These are phyloP conservation scores for Apiospora saccharicola DNA, from an alignment of 2,329 filamentous ascomycete genomes.

Conservation along the genomic window DNA sequence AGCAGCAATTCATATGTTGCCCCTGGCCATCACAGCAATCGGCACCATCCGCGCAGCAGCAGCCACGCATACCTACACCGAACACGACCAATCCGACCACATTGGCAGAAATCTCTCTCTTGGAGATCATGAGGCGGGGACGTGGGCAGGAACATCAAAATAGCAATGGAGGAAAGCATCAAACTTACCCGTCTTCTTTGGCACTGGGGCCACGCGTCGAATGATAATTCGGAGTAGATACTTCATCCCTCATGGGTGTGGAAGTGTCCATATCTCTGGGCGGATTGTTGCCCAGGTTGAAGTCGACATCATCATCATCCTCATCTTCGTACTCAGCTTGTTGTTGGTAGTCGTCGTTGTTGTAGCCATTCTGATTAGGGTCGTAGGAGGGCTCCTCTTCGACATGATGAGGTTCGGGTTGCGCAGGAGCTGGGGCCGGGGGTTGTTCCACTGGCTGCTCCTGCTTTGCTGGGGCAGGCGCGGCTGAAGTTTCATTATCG, in stretches of 20 bases:
- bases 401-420: slow-evolving; percentile 35
- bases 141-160: slow-evolving; percentile 27
- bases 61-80: slow-evolving; percentile 18
- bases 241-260: slow-evolving; percentile 44
- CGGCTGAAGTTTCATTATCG: slow-evolving; percentile 64
- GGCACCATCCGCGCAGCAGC: slow-evolving; percentile 20
- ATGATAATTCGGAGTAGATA: slow-evolving; percentile 41
- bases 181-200: slow-evolving; percentile 91
- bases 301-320: slow-evolving; percentile 66
- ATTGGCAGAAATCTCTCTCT: slow-evolving; percentile 3
- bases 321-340: slow-evolving; percentile 50
- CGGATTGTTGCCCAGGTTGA: slow-evolving; percentile 59
- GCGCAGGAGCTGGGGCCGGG: slow-evolving; percentile 30
- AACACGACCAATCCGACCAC: slow-evolving; percentile 8
- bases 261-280: slow-evolving; percentile 38
- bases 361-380: slow-evolving; percentile 42
- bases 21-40: slow-evolving; percentile 10
- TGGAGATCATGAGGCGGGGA: slow-evolving; percentile 22
- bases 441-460: slow-evolving; percentile 42
- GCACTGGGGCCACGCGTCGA: slow-evolving; percentile 68
- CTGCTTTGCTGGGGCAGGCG: slow-evolving; percentile 41
- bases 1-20: slow-evolving; percentile 31
- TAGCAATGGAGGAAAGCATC: slow-evolving; percentile 35
- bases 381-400: slow-evolving; percentile 37
- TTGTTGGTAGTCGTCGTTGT: slow-evolving; percentile 50